These are phyloP conservation scores for Fusarium circinatum DNA, from an alignment of 2,329 filamentous ascomycete genomes.

Conservation along the genomic window DNA sequence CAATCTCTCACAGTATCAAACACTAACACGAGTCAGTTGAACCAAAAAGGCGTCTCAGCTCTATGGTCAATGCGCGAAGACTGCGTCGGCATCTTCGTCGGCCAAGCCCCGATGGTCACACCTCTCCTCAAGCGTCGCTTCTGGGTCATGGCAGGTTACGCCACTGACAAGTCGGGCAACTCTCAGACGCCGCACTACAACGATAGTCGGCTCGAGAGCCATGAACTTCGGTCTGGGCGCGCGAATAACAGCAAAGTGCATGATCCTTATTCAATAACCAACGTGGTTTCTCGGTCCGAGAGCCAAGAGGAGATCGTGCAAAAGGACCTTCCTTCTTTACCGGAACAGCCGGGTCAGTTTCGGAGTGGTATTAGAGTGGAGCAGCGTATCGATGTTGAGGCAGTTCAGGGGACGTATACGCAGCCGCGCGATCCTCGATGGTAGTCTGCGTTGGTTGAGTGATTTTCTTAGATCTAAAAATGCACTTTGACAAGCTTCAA, in stretches of 20 bases:
- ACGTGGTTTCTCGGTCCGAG: constrained; percentile 7
- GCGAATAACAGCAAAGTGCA: neutral
- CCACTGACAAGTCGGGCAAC: neutral
- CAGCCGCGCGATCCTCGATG: neutral
- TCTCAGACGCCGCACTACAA: neutral
- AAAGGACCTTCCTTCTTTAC: neutral
- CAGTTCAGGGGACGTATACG: neutral
- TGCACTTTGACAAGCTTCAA: neutral
- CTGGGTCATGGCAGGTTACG: constrained; percentile 27
- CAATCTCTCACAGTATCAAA: neutral
- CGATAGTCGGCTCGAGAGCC: neutral
- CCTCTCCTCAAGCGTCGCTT: constrained; percentile 44
- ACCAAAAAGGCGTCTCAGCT: constrained; percentile 39
- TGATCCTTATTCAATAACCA: neutral
- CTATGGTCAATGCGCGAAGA: constrained; percentile 54
- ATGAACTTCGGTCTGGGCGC: constrained; percentile 2
- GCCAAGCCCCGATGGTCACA: constrained; percentile 50
- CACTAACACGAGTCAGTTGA: constrained; percentile 6
- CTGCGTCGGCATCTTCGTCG: constrained; percentile 51
- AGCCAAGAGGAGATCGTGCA: constrained; percentile 21
- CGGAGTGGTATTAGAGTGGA: constrained; percentile 9
- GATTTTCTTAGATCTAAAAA: neutral
- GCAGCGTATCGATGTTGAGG: constrained; percentile 12
- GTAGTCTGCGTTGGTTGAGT: neutral
- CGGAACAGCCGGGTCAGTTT: neutral